Percentiles rank a stretch among this genome's conserved stretches.
Conservation (phyloP, 768 basidiomycete genomes). For the Panellus pusillus region DNA sequence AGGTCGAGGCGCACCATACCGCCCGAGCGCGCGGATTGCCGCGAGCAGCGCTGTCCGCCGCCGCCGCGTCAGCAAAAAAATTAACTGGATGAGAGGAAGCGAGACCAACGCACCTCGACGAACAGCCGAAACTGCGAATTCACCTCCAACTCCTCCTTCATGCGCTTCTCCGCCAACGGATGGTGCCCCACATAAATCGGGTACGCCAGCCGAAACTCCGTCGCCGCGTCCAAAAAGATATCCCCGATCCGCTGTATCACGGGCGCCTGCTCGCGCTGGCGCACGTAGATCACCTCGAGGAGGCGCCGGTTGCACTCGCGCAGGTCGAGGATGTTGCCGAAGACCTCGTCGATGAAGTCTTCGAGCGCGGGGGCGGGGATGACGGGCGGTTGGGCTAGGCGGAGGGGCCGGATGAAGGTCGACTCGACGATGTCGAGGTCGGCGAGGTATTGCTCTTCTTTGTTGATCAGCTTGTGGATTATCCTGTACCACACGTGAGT, state of each 20-base stretch:
- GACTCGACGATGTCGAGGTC: slow-evolving; percentile 84
- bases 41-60: slow-evolving; percentile 40
- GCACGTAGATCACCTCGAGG: slow-evolving; percentile 83
- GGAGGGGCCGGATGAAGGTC: slow-evolving; percentile 55
- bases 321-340: slow-evolving; percentile 87
- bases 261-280: slow-evolving; percentile 82
- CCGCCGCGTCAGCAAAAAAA: background rate
- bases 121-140: slow-evolving; percentile 84
- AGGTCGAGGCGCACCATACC: slow-evolving; percentile 55
- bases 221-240: slow-evolving; percentile 82
- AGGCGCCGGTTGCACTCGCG: slow-evolving; percentile 79
- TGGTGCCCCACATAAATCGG: slow-evolving; percentile 84
- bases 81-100: too few species aligned
- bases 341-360: slow-evolving; percentile 86
- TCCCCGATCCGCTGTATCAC: slow-evolving; percentile 87
- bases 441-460: slow-evolving; percentile 86
- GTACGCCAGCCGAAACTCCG: slow-evolving; percentile 85
- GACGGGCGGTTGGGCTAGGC: slow-evolving; percentile 42
- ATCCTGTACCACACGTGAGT: too few species aligned
- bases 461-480: slow-evolving; percentile 85
- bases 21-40: slow-evolving; percentile 38
- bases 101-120: slow-evolving; percentile 81
- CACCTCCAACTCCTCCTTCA: slow-evolving; percentile 82
- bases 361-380: slow-evolving; percentile 58
- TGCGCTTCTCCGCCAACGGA: slow-evolving; percentile 79